Conservation (phyloP, 1,139 yeast genomes). For the Maudiozyma humilis region DNA sequence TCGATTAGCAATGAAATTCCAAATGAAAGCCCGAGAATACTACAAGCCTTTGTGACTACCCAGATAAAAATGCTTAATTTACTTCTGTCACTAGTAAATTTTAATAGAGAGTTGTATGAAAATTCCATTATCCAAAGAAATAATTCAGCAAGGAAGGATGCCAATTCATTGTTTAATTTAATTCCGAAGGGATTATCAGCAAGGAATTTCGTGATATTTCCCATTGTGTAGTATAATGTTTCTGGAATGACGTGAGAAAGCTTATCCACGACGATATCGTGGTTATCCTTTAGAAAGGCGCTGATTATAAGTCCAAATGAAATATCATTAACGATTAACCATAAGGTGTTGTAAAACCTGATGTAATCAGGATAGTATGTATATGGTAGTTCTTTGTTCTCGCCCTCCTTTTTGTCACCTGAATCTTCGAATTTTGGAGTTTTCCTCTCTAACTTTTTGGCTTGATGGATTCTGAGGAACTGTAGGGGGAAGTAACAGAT, state of each 20-base stretch:
- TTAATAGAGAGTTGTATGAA: slow-evolving; percentile 41
- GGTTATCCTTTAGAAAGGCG: slow-evolving; percentile 41
- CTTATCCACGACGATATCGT: slow-evolving; percentile 25
- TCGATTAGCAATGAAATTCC: slow-evolving; percentile 63
- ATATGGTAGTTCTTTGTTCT: slow-evolving; percentile 22
- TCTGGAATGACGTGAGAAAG: slow-evolving; percentile 13
- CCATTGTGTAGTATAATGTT: slow-evolving; percentile 34
- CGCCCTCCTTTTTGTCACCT: slow-evolving; percentile 9
- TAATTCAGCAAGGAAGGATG: slow-evolving; percentile 77
- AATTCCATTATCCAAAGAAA: slow-evolving; percentile 76
- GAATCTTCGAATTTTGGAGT: slow-evolving; percentile 29
- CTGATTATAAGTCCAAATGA: slow-evolving; percentile 63
- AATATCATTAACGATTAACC: slow-evolving; percentile 80
- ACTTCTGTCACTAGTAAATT: slow-evolving; percentile 22
- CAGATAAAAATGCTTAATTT: slow-evolving; percentile 31
- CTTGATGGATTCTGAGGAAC: slow-evolving; percentile 45
- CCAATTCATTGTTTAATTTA: slow-evolving; percentile 79
- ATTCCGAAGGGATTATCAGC: slow-evolving; percentile 92
- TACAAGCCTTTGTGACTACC: slow-evolving; percentile 38
- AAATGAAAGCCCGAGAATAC: slow-evolving; percentile 56
- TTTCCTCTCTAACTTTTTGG: slow-evolving; percentile 30
- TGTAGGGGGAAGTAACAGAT: slow-evolving; percentile 76
- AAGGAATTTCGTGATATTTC: slow-evolving; percentile 57
- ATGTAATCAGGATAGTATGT: slow-evolving; percentile 62
- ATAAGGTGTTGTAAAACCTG: slow-evolving; percentile 74